These are phyloP conservation scores for Cicer chorassanicum DNA, from an alignment of 306 rosid species.

Conservation along the genomic window DNA sequence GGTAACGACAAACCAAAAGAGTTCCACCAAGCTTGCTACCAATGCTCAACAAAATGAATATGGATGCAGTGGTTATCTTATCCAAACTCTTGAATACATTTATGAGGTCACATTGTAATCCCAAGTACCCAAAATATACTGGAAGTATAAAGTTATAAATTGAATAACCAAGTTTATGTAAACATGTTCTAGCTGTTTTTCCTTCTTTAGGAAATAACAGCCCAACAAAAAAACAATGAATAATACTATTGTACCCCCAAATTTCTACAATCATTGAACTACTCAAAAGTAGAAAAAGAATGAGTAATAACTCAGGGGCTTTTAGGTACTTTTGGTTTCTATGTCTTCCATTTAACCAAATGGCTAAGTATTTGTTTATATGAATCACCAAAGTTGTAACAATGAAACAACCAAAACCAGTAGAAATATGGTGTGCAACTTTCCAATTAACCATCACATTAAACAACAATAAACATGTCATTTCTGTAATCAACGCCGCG, in stretches of 20 bases:
- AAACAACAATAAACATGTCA: slow-evolving; percentile 65
- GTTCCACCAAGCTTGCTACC: slow-evolving; percentile 81
- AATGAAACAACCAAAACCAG: slow-evolving; percentile 36
- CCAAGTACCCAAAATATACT: slow-evolving; percentile 82
- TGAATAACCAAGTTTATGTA: slow-evolving; percentile 75
- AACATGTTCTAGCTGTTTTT: slow-evolving; percentile 76
- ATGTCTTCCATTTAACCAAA: slow-evolving; percentile 69
- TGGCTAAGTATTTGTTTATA: slow-evolving; percentile 56
- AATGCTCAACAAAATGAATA: slow-evolving; percentile 68
- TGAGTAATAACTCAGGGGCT: slow-evolving; percentile 66
- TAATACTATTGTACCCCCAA: slow-evolving; percentile 61
- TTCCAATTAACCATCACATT: slow-evolving; percentile 50
- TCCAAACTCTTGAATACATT: slow-evolving; percentile 39
- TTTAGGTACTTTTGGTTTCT: slow-evolving; percentile 71
- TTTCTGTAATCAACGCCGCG: slow-evolving; percentile 64
- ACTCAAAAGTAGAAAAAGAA: slow-evolving; percentile 60
- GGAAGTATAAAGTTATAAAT: slow-evolving; percentile 87
- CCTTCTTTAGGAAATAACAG: slow-evolving; percentile 80
- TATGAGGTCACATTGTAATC: slow-evolving; percentile 71
- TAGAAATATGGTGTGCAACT: neutral
- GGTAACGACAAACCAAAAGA: slow-evolving; percentile 64
- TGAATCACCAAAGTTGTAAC: slow-evolving; percentile 17
- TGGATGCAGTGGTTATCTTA: slow-evolving; percentile 21
- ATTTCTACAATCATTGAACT: slow-evolving; percentile 71
- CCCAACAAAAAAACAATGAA: slow-evolving; percentile 68